A percentile compares a stretch with the other conserved stretches of the same genome.
phyloP scores from a whole-genome alignment of 495 filamentous ascomycete genomes.

The Annulohypoxylon moriforme region DNA sequence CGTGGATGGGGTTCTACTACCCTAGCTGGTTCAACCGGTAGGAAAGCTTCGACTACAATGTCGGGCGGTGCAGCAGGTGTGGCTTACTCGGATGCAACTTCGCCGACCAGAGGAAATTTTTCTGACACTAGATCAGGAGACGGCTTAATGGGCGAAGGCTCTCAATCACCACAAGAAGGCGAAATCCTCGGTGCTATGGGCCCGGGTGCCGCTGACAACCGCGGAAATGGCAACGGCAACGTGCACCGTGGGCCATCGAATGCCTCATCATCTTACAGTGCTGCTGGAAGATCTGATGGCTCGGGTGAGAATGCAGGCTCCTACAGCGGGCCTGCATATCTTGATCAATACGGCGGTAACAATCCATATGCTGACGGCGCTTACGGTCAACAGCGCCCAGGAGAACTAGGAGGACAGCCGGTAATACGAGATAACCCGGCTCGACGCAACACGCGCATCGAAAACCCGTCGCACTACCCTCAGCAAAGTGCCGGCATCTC shows the following conservation, averaged over 20 bases:
- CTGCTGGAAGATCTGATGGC: conserved; percentile 81
- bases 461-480: conserved; percentile 86
- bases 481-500: conserved; percentile 95
- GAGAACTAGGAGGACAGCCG: conserved; percentile 67
- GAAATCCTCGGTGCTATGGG: conserved; percentile 80
- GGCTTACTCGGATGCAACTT: conserved; percentile 81
- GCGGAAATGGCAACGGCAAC: conserved; percentile 57
- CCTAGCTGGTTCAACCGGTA: conserved; percentile 71
- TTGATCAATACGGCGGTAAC: conserved; percentile 64
- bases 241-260: conserved; percentile 94
- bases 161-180: conserved; percentile 70
- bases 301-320: conserved; percentile 75
- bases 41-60: conserved; percentile 88
- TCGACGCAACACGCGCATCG: conserved; percentile 90
- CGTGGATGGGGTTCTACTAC: conserved; percentile 94
- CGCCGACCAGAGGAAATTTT: conserved; percentile 74
- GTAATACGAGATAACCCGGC: conserved; percentile 95
- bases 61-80: conserved; percentile 74
- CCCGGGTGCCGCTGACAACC: conserved; percentile 72
- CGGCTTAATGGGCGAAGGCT: conserved; percentile 69
- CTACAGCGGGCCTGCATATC: conserved; percentile 61
- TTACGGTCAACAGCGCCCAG: conserved; percentile 45
- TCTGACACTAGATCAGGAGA: conserved; percentile 81
- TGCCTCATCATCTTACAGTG: conserved; percentile 95
- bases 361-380: conserved; percentile 58